Base-by-base conservation (phyloP, 306 rosid genomes). In the Trifolium fragiferum region DNA sequence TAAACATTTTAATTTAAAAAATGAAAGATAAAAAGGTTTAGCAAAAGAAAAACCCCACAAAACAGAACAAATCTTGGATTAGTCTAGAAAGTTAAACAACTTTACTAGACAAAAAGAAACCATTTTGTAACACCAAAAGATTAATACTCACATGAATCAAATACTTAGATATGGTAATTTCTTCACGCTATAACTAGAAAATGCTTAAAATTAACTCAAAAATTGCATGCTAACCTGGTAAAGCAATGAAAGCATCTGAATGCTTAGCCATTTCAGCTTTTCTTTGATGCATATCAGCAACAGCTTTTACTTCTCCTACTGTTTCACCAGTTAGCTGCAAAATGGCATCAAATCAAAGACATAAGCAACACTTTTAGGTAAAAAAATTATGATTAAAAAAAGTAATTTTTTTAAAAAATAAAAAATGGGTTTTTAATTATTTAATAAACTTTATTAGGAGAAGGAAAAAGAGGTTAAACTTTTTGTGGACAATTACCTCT, bases 261-360 rank as follows among this genome's bases (percentile, higher is more conserved):
- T 92, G 99, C 87, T 78, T 90, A 11, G 99, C 96, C 99, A 94
- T 94, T 85, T 94, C 99, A 58, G 99, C 99, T 77, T 94, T 94
- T 80, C 99, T 90, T 86, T 92, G 96, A 81, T 94, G 99, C 99
- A 94, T 94, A 82, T 86, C 97, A 76, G 96, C 98, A 4, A 92
- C 99, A 63, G 99, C 91, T 75, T 92, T 94, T 78, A 92, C 96
- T 78, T 94, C 98, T 81, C 98, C 99, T 51, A 92, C 95, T 23
- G 99, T 91, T 87, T 87, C 99, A 66, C 99, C 99, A 82, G 99
- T 95, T 70, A 95, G 66, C 99, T 95, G 93, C 82, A 85, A 75
- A 54, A 20, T 54, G 15, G 0, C 30, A 53, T 19, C 30, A 53
- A 53, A 5, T 19, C n/a, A n/a, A n/a, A n/a, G n/a, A n/a, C n/a